A percentile compares a stretch with the other conserved stretches of the same genome.
Conservation (phyloP, 495 filamentous ascomycete species). For the Xanthoparmelia taractica region DNA sequence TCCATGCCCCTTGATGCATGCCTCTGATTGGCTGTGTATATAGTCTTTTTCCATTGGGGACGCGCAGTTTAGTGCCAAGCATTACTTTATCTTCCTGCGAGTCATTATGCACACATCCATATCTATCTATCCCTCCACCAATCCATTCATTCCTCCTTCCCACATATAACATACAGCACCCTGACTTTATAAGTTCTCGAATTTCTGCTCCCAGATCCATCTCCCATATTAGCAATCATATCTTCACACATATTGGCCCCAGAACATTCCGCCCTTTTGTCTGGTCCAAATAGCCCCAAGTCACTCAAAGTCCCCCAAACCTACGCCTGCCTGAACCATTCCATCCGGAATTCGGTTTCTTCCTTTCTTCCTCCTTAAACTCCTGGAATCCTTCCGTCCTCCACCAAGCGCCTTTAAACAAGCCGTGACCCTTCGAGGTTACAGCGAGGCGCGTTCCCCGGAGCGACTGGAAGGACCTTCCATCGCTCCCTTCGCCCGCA, state of each 20-base stretch:
- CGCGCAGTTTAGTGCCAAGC: neutral
- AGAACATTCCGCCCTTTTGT: neutral
- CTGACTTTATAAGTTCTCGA: neutral
- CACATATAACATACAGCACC: neutral
- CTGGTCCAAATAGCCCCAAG: neutral
- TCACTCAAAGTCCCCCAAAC: neutral
- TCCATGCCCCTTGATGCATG: neutral
- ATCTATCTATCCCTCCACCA: neutral
- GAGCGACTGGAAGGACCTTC: conserved; percentile 53
- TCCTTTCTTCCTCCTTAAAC: neutral
- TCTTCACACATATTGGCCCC: neutral
- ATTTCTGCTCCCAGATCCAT: neutral
- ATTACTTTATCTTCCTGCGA: neutral
- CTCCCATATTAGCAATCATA: neutral
- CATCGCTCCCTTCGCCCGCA: conserved; percentile 41
- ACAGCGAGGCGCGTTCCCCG: conserved; percentile 73
- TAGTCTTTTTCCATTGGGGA: no score
- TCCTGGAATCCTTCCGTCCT: conserved; percentile 18
- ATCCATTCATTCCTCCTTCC: neutral
- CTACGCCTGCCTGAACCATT: neutral
- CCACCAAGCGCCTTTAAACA: conserved; percentile 61
- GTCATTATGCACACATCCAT: neutral
- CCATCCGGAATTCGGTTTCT: neutral
- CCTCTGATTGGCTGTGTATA: neutral
- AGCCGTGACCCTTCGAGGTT: conserved; percentile 74